Percentiles rank a stretch among this genome's conserved stretches.
Evolutionary conservation across 2,329 filamentous ascomycete species (phyloP).

Genomic region (Macrophomina phaseolina): DNA sequence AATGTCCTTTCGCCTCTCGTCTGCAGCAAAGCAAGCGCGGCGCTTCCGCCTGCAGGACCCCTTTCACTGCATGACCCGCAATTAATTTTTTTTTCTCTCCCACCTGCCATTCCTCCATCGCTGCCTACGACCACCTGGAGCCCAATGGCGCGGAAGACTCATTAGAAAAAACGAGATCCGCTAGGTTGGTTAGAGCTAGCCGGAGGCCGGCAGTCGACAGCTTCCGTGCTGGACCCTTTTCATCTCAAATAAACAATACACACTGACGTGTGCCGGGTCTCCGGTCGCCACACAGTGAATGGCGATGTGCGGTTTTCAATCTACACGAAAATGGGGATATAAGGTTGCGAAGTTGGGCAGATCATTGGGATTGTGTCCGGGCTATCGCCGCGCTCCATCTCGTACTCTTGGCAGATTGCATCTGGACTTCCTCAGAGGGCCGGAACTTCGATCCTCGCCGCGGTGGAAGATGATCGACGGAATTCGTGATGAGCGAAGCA

Average conservation of each 20-base stretch:
- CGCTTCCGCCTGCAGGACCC: neutral
- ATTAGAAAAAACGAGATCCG: neutral
- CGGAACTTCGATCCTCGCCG: neutral
- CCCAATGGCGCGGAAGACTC: neutral
- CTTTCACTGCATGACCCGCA: neutral
- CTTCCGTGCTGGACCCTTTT: neutral
- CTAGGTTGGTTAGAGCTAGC: slow-evolving; percentile 5
- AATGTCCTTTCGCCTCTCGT: neutral
- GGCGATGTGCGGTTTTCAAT: neutral
- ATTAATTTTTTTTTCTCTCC: neutral
- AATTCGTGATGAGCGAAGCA: neutral
- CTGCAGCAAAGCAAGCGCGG: neutral
- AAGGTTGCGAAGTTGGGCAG: neutral
- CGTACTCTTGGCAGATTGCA: too few species aligned
- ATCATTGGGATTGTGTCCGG: neutral
- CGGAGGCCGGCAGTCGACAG: neutral
- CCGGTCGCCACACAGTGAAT: neutral
- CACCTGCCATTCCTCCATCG: neutral
- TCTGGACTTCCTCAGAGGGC: too few species aligned
- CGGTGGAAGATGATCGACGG: neutral
- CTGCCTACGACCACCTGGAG: neutral
- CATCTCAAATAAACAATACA: neutral
- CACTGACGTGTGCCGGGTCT: neutral
- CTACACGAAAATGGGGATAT: neutral
- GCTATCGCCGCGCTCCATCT: neutral